Percentiles rank a stretch among this genome's conserved stretches.
These are phyloP conservation scores for Chalaropsis ovoidea DNA, from an alignment of 2,329 filamentous ascomycete species.

Conservation along the genomic window DNA sequence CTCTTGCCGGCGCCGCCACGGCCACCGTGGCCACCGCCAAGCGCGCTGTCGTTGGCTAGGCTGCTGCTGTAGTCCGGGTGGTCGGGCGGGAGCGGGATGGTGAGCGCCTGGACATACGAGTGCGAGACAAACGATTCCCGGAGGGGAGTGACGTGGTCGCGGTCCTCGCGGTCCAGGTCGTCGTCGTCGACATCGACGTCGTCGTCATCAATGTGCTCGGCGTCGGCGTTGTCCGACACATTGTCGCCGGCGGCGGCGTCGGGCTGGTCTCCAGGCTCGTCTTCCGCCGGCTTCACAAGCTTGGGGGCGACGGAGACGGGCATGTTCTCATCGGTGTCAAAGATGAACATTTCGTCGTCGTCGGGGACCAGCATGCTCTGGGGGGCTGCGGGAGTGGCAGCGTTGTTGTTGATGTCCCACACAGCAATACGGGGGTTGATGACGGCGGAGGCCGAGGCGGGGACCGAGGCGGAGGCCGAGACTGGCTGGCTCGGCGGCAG, in stretches of 20 bases:
- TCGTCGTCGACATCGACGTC: constrained; percentile 4
- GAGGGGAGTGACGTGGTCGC: constrained; percentile 26
- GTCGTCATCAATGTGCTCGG: too few relatives aligned
- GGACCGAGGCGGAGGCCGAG: not conserved
- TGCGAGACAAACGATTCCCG: constrained; percentile 27
- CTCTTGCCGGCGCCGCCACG: constrained; percentile 28
- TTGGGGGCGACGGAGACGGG: constrained; percentile 30
- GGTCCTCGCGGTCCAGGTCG: constrained; percentile 4
- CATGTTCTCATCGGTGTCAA: constrained; percentile 35
- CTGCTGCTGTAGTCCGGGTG: constrained; percentile 20
- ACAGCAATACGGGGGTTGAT: not conserved
- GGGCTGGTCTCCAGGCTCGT: constrained; percentile 25
- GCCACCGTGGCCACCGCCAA: constrained; percentile 30
- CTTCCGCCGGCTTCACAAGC: constrained; percentile 28
- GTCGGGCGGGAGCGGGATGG: constrained; percentile 22
- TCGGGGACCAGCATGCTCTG: constrained; percentile 16
- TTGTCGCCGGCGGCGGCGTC: constrained; percentile 33
- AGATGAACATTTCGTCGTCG: constrained; percentile 39
- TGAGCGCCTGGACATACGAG: constrained; percentile 20
- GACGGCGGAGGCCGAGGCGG: not conserved
- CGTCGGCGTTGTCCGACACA: constrained; percentile 24
- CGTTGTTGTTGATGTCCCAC: constrained; percentile 16
- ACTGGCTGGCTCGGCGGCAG: constrained; percentile 4
- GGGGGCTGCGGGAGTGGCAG: constrained; percentile 25
- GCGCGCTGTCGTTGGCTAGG: constrained; percentile 16